Conservation (phyloP, 768 basidiomycete genomes). For the Paxillus involutus region DNA sequence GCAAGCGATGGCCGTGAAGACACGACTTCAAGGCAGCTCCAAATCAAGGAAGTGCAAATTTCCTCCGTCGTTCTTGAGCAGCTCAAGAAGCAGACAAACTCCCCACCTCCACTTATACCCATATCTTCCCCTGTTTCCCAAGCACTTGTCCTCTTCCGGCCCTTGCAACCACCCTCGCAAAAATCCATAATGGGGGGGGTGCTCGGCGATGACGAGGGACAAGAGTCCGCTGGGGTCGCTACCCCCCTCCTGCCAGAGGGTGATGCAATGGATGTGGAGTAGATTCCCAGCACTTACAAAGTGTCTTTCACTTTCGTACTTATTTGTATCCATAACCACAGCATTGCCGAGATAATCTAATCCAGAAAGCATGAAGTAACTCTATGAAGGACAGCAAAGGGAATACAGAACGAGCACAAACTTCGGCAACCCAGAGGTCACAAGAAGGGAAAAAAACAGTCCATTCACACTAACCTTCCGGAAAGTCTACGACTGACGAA, state of each 20-base stretch:
- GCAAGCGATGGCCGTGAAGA: conserved; percentile 11
- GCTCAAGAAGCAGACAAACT: conserved; percentile 35
- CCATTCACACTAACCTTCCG: conserved; percentile 2
- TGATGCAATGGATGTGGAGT: conserved; percentile 58
- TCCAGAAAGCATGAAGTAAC: conserved; percentile 15
- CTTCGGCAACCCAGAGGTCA: conserved; percentile 20
- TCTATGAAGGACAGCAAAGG: conserved; percentile 23
- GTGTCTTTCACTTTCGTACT: not conserved
- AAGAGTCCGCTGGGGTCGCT: not conserved
- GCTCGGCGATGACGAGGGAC: conserved; percentile 11
- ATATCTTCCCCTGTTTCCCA: conserved; percentile 26
- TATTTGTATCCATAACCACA: conserved; percentile 15
- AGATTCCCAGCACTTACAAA: conserved; percentile 8
- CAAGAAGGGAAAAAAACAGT: conserved; percentile 8
- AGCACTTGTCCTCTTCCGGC: conserved; percentile 57
- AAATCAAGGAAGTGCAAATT: conserved; percentile 35
- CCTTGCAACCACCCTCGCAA: conserved; percentile 32
- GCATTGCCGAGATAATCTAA: conserved; percentile 24
- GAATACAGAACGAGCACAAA: conserved; percentile 19
- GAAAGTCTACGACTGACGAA: not conserved
- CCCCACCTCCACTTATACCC: conserved; percentile 19
- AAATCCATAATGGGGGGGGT: not conserved
- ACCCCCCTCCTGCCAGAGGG: conserved; percentile 19
- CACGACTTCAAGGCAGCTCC: conserved; percentile 24
- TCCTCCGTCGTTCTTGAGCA: conserved; percentile 46